phyloP scores from a whole-genome alignment of 2,329 filamentous ascomycete genomes.

The Penicillium thymicola region DNA sequence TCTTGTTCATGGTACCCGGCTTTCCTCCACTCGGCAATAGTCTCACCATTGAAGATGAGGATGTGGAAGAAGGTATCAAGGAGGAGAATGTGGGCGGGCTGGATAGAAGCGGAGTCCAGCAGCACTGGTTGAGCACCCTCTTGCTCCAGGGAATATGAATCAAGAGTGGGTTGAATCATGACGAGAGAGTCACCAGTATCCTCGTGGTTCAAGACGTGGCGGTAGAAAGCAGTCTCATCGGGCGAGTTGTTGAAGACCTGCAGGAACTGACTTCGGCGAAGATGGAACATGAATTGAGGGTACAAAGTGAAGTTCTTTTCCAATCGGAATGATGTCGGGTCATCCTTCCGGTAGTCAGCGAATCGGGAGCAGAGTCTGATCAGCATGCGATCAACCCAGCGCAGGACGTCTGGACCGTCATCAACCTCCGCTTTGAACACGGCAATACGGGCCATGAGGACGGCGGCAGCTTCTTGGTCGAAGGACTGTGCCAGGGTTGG shows the following conservation, averaged over 20 bases:
- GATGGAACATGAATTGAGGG: constrained; percentile 99
- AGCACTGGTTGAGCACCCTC: constrained; percentile 91
- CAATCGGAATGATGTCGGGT: constrained; percentile 90
- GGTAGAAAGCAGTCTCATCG: constrained; percentile 98
- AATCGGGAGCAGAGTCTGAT: constrained; percentile 95
- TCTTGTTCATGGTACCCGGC: constrained; percentile 97
- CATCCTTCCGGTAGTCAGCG: constrained; percentile 96
- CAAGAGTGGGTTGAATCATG: constrained; percentile 97
- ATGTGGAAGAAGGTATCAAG: constrained; percentile 99
- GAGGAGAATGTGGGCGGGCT: constrained; percentile 86
- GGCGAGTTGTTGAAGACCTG: constrained; percentile 99
- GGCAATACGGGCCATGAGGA: constrained; percentile 98
- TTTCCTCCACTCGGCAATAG: constrained; percentile 96
- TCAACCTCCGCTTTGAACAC: constrained; percentile 99
- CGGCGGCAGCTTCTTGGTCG: constrained; percentile 94
- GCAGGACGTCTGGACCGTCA: constrained; percentile 93
- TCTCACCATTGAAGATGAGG: constrained; percentile 97
- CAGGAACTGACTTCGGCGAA: constrained; percentile 92
- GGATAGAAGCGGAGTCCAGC: constrained; percentile 92
- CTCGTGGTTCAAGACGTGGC: constrained; percentile 94
- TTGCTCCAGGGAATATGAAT: constrained; percentile 95
- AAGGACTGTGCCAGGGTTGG: constrained; percentile 95
- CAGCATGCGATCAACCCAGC: constrained; percentile 98
- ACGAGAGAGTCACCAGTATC: constrained; percentile 94
- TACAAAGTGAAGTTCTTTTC: constrained; percentile 99